These are phyloP conservation scores for Hyaloscypha variabilis DNA, from an alignment of 495 filamentous ascomycete species.

Conservation along the genomic window DNA sequence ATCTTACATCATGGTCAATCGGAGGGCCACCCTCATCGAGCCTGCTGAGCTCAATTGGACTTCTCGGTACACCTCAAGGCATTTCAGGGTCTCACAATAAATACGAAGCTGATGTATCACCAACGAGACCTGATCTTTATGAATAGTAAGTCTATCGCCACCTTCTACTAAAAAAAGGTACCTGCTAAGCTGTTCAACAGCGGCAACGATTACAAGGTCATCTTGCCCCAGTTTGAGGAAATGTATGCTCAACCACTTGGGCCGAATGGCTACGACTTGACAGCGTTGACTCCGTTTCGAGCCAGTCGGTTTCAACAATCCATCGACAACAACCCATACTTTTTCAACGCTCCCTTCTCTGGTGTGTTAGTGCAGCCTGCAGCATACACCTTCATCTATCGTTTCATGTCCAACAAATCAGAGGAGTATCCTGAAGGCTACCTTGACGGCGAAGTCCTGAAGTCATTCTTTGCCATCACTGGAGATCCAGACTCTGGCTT, in stretches of 20 bases:
- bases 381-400: slow-evolving; percentile 45
- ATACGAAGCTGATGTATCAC: slow-evolving; percentile 58
- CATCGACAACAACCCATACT: slow-evolving; percentile 52
- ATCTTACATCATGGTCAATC: slow-evolving; percentile 30
- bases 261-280: slow-evolving; percentile 36
- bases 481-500: slow-evolving; percentile 38
- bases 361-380: slow-evolving; percentile 50
- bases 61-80: slow-evolving; percentile 34
- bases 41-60: slow-evolving; percentile 24
- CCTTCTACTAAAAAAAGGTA: no score
- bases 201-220: slow-evolving; percentile 44
- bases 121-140: slow-evolving; percentile 56
- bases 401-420: slow-evolving; percentile 52
- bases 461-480: slow-evolving; percentile 50
- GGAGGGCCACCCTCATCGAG: slow-evolving; percentile 22
- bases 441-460: slow-evolving; percentile 44
- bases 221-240: slow-evolving; percentile 45
- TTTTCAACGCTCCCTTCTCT: slow-evolving; percentile 54
- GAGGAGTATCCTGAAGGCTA: slow-evolving; percentile 45
- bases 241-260: slow-evolving; percentile 35
- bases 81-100: slow-evolving; percentile 57
- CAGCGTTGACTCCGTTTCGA: slow-evolving; percentile 37
- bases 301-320: slow-evolving; percentile 47
- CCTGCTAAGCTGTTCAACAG: slow-evolving; percentile 22
- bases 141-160: slow-evolving; percentile 32